Evolutionary conservation across 2,329 filamentous ascomycete genomes (phyloP), one percentile per base, ranked within the genome.

Genomic region (Fusarium zealandicum): DNA sequence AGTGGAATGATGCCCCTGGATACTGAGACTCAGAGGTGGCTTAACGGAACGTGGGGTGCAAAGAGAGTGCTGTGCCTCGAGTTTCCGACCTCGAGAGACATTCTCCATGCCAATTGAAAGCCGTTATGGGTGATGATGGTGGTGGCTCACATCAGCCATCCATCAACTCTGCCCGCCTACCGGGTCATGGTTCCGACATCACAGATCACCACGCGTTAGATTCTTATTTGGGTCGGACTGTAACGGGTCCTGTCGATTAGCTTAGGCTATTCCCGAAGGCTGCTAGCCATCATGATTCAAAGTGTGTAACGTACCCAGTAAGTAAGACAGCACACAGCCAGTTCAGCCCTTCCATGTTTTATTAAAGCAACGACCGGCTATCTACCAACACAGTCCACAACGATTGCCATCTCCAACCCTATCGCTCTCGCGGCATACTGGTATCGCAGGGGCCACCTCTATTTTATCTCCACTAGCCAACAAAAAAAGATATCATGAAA

Each of bases 141-240:
- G 39, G 49, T 54, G 56, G 60, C 64, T 67, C 60, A 66, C 64
- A 56, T 66, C 50, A 67, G 64, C 57, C 41, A n/a, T 9, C 7
- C n/a, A 35, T n/a, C 8, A 27, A 27, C n/a, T n/a, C n/a, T n/a
- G n/a, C n/a, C n/a, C n/a, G n/a, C n/a, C n/a, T n/a, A n/a, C n/a
- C n/a, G n/a, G n/a, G n/a, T n/a, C n/a, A n/a, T n/a, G n/a, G n/a
- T n/a, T n/a, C n/a, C n/a, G n/a, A n/a, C n/a, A n/a, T n/a, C n/a
- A n/a, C n/a, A 25, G 6, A 25, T 25, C 22, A 25, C 22, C 22
- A 25, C 22, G 33, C 37, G 22, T 22, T 28, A 14, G 17, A 42
- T 35, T 22, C 25, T 41, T 37, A 57, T 37, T 53, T 28, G n/a
- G n/a, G n/a, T n/a, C n/a, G n/a, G n/a, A n/a, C n/a, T n/a, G n/a